Percentiles rank a stretch among this genome's conserved stretches.
Evolutionary conservation across 75 land plant species (phyloP).

Genomic region (Pinus albicaulis): DNA sequence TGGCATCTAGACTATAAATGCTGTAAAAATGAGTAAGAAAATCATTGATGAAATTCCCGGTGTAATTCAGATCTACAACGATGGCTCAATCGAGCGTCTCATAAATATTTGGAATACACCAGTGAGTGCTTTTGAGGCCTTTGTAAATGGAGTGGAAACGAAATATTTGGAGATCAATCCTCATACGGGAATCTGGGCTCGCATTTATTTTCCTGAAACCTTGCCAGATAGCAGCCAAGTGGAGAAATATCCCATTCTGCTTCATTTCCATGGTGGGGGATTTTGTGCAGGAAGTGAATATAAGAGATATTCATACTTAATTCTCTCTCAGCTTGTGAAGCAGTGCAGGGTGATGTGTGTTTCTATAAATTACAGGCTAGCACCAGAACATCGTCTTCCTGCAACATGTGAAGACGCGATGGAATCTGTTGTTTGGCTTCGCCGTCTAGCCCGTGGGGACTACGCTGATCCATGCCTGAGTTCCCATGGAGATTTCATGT

Average conservation of each 20-base stretch:
- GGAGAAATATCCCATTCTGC: constrained; percentile 20
- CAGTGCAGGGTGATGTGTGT: constrained; percentile 15
- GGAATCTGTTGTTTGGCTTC: constrained; percentile 21
- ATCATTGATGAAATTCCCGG: too few species aligned
- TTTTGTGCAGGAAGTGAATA: constrained; percentile 19
- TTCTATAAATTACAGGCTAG: constrained; percentile 39
- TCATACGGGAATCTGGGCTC: constrained; percentile 22
- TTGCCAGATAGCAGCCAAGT: not conserved
- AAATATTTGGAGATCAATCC: constrained; percentile 20
- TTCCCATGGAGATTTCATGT: not conserved
- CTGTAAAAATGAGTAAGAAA: too few species aligned
- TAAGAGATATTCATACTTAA: not conserved
- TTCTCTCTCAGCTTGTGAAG: constrained; percentile 17
- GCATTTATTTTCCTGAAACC: constrained; percentile 21
- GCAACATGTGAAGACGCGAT: constrained; percentile 31
- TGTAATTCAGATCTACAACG: not conserved
- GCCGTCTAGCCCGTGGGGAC: not conserved
- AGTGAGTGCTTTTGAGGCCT: not conserved
- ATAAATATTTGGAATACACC: not conserved
- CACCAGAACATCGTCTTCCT: constrained; percentile 38
- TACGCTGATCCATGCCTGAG: not conserved
- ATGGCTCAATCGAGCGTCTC: not conserved
- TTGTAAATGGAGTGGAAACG: not conserved
- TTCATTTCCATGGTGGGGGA: constrained; percentile 46
- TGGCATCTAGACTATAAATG: too few species aligned